These are phyloP conservation scores for Rhododendron mucronatum DNA, from an alignment of 148 eudicot species.

Conservation along the genomic window DNA sequence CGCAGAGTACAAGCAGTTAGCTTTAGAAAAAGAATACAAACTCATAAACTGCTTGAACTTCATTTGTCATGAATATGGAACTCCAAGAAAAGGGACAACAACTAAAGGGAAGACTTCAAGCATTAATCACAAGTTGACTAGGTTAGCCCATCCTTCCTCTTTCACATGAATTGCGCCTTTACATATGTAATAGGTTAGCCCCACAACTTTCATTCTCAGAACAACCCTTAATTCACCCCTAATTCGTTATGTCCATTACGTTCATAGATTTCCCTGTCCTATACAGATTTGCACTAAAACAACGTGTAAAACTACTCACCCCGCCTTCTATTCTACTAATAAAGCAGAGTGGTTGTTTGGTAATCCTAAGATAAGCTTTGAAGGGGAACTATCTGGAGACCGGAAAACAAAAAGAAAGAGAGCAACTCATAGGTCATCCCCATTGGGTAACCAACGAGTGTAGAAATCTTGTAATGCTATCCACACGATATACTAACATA, in stretches of 20 bases:
- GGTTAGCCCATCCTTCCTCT: slow-evolving; percentile 1
- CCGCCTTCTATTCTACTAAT: neutral
- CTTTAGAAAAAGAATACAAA: neutral
- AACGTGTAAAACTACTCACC: neutral
- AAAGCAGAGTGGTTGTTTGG: neutral
- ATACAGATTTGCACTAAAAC: neutral
- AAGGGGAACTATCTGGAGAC: neutral
- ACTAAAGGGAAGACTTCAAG: neutral
- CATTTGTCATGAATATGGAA: neutral
- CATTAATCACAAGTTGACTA: neutral
- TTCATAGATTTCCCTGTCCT: neutral
- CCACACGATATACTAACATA: neutral
- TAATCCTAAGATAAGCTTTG: neutral
- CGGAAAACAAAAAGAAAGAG: neutral
- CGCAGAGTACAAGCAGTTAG: neutral
- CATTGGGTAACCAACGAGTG: neutral
- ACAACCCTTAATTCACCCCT: neutral
- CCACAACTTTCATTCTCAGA: neutral
- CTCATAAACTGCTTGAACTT: neutral
- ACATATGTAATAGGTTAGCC: neutral
- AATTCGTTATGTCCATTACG: neutral
- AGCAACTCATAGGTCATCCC: neutral
- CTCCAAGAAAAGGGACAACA: neutral
- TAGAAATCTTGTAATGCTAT: neutral
- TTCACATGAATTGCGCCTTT: neutral